Percentiles rank a stretch among this genome's conserved stretches.
Conservation (phyloP, 148 eudicot species). For the Rhododendron griersonianum region DNA sequence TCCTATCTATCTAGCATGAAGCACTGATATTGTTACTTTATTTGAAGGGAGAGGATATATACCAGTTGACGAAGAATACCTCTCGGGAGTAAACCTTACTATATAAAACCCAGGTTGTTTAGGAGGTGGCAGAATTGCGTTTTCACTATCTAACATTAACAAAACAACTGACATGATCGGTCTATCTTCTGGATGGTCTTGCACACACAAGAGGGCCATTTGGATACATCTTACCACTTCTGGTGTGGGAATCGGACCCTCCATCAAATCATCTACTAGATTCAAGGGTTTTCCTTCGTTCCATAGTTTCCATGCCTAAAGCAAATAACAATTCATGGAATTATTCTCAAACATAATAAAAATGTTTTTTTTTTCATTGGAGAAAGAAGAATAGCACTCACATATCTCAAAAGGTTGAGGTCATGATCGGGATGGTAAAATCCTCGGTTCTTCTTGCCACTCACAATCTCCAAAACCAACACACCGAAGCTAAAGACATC, state of each 20-base stretch:
- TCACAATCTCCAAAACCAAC: constrained; percentile 37
- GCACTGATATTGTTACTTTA: neutral
- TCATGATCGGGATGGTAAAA: constrained; percentile 1
- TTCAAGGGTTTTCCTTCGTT: constrained; percentile 3
- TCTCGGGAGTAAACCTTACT: neutral
- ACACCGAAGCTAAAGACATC: constrained; percentile 52
- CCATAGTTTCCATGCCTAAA: constrained; percentile 13
- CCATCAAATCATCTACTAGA: constrained; percentile 1
- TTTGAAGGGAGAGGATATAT: neutral
- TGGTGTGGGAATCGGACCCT: neutral
- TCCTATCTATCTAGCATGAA: constrained; percentile 8
- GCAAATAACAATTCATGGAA: neutral
- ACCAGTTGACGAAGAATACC: neutral
- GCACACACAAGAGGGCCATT: constrained; percentile 3
- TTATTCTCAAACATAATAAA: neutral
- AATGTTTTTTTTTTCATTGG: too few species aligned
- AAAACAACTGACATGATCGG: neutral
- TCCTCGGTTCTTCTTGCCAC: constrained; percentile 12
- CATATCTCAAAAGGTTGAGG: constrained; percentile 12
- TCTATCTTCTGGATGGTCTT: neutral
- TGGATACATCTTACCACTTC: constrained; percentile 1
- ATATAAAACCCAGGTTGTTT: constrained; percentile 6
- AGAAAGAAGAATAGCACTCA: neutral
- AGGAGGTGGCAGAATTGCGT: neutral
- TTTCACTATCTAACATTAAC: constrained; percentile 2